Evolutionary conservation across 768 basidiomycete genomes (phyloP), one percentile per base, ranked within the genome.

Genomic region (Suillus ampliporus): DNA sequence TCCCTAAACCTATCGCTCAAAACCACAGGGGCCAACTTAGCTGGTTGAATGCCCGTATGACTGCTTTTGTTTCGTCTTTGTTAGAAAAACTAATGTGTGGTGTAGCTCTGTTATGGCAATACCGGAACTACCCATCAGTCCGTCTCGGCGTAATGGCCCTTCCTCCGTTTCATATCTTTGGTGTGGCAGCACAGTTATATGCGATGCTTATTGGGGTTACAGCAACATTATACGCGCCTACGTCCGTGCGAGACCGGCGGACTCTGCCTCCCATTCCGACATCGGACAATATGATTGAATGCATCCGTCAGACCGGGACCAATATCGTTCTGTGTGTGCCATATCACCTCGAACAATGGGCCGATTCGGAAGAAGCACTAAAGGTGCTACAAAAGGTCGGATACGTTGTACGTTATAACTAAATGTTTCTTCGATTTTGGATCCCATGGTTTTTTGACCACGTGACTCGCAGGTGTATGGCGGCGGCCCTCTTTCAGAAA

Each of bases 1-100:
- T 78, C 41, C 81, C 82, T 1, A 82, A 80, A 61, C 65, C 77
- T 19, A 76, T 83, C 41, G 65, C 71, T 3, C 70, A 78, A 37
- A 75, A 73, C 0, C 74, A 77, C 50, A 67, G 65, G 31, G 66
- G 64, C 5, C 40, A 79, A 23, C 40, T 69, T 5, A 69, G 79
- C 38, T 78, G 79, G 74, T 67, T 70, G 13, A 60, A 19, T 65
- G 74, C 48, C 31, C 68, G 79, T 80, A 65, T 64, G 50, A 73
- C 34, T n/a, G 4, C 19, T 48, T 56, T 40, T 14, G 19, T 34
- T 59, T 21, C 21, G 7, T 21, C n/a, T 34, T 60, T 9, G 52
- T 21, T 35, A 35, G n/a, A 15, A 40, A n/a, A 60, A 54, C 37
- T 53, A 10, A 54, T 28, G 11, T 19, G 40, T 38, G 26, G 52